phyloP scores from a whole-genome alignment of 116 monocot genomes.

The Thalassia testudinum region DNA sequence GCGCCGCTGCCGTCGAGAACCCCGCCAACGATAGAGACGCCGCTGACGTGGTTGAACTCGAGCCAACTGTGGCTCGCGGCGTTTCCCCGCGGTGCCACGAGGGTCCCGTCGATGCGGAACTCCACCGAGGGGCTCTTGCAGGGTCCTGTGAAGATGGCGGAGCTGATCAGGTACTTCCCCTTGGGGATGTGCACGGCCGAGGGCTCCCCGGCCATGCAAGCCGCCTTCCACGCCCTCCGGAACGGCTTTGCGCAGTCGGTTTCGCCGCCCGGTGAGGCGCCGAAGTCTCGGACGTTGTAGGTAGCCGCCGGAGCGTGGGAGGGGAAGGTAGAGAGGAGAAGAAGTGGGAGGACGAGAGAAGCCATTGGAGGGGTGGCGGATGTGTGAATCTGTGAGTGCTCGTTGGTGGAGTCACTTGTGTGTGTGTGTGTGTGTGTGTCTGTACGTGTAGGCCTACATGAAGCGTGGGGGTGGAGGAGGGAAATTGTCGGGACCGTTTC shows the following conservation, averaged over 20 bases:
- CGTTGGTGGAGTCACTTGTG: not conserved
- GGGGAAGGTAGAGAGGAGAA: not conserved
- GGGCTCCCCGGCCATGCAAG: constrained; percentile 2
- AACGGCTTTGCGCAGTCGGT: constrained; percentile 10
- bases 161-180: constrained; percentile 4
- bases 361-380: not conserved
- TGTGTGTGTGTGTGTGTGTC: constrained; percentile 8
- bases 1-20: constrained; percentile 14
- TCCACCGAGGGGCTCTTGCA: constrained; percentile 8
- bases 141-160: constrained; percentile 9
- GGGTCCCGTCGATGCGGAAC: constrained; percentile 16
- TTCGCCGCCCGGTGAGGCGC: constrained; percentile 8
- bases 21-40: constrained; percentile 14
- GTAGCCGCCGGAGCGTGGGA: not conserved
- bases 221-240: constrained; percentile 2
- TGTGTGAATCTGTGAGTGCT: not conserved
- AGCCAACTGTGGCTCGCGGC: constrained; percentile 1
- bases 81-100: constrained; percentile 11
- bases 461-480: not conserved
- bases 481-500: too few relatives aligned
- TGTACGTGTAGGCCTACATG: too few relatives aligned
- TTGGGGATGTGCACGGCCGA: constrained; percentile 10
- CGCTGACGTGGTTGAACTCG: constrained; percentile 11
- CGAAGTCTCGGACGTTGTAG: constrained; percentile 9
- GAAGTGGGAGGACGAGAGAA: not conserved